Evolutionary conservation across 192 early-diverging fungal species (phyloP), one percentile per base, ranked within the genome.

Genomic region (Coemansia sp.): DNA sequence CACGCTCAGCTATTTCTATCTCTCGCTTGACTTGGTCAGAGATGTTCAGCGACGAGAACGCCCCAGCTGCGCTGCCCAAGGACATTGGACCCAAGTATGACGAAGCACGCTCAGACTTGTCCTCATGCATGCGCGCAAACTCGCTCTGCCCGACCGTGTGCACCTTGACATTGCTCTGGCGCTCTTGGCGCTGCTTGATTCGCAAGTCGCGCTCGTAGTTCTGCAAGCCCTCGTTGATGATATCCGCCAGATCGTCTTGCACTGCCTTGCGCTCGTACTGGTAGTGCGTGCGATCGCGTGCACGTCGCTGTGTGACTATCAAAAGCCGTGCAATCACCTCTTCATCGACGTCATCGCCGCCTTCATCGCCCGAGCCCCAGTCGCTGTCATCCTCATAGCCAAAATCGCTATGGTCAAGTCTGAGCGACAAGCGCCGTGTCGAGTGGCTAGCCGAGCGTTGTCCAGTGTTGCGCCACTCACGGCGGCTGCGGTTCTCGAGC

Each of bases 191-290:
- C 68, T 77, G 76, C 67, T 76, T 76, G 61, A 81, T 67, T 34
- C 85, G 87, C 62, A 92, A 77, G 34, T 91, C 88, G 42, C 85
- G 76, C 69, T 98, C 94, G 62, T 96, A 98, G 63, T 92, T 85
- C 69, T 91, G 92, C n/a, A 98, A 84, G 2, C 94, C 95, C 73
- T 98, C 95, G 77, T 91, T 98, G 75, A 98, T 98, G 73, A 95
- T 93, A 56, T 95, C 92, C 28, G 88, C 84, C 66, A 95, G 86
- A 38, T 95, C 94, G 42, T 90, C 91, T 35, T 92, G 87, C 74
- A 86, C 86, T 2, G 87, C 80, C 69, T 87, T 85, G 73, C 93
- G 90, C 63, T 93, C 92, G 69, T 86, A 94, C 38, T 90, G 87
- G 16, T 86, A 81, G 62, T 93, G 89, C 14, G 86, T 83, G 66